Percentiles rank a stretch among this genome's conserved stretches.
phyloP scores from a whole-genome alignment of 78 protist species.

The Dictyostelium capitatum region DNA sequence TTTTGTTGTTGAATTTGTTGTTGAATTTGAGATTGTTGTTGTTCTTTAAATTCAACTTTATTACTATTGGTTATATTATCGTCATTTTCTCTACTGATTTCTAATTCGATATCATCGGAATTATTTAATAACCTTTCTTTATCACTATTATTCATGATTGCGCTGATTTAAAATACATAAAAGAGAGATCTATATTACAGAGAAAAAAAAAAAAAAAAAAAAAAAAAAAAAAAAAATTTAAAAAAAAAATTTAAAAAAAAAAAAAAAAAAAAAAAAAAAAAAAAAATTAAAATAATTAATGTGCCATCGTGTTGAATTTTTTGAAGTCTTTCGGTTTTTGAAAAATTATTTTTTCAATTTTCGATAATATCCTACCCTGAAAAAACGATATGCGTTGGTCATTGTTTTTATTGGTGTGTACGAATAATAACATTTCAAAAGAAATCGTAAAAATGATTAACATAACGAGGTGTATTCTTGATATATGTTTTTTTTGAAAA shows the following conservation, averaged over 20 bases:
- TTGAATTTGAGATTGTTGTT: background rate
- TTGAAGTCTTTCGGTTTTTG: no score
- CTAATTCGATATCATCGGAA: background rate
- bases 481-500: no score
- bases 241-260: background rate
- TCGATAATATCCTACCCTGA: no score
- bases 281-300: background rate
- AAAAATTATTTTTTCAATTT: no score
- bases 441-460: no score
- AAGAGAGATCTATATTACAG: background rate
- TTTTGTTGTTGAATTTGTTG: conserved; percentile 12
- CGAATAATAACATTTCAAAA: no score
- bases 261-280: background rate
- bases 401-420: no score
- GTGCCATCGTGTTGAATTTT: no score
- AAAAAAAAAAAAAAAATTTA: background rate
- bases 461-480: no score
- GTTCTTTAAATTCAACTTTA: background rate
- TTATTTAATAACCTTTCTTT: background rate
- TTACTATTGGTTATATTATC: background rate
- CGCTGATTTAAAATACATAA: background rate
- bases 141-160: background rate
- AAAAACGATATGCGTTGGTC: no score
- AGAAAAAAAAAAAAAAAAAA: background rate
- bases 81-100: background rate